These are phyloP conservation scores for Colletotrichum neosansevieriae DNA, from an alignment of 2,329 filamentous ascomycete genomes.

Conservation along the genomic window DNA sequence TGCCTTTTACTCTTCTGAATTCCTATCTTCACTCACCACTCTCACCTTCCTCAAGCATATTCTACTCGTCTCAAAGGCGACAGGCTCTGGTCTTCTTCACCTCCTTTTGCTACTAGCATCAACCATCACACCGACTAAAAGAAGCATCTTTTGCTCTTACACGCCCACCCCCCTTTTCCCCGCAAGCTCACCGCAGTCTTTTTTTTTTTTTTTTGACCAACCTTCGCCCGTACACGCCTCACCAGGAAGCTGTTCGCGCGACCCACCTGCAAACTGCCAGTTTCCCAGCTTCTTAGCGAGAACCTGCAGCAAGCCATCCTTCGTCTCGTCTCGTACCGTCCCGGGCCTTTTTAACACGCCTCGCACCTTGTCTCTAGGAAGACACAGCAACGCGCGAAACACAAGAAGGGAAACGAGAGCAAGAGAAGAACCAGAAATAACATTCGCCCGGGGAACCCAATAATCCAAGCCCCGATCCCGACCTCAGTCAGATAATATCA, in stretches of 20 bases:
- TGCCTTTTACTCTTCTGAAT: slow-evolving; percentile 21
- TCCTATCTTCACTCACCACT: slow-evolving; percentile 29
- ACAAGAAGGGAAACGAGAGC: slow-evolving; percentile 7
- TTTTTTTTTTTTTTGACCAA: background rate
- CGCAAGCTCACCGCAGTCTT: slow-evolving; percentile 38
- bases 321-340: slow-evolving; percentile 8
- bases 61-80: slow-evolving; percentile 9
- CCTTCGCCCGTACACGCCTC: slow-evolving; percentile 19
- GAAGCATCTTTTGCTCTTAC: slow-evolving; percentile 9
- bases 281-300: slow-evolving; percentile 30
- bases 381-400: slow-evolving; percentile 19
- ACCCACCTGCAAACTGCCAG: slow-evolving; percentile 34
- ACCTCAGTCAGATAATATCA: slow-evolving; percentile 35
- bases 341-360: slow-evolving; percentile 10
- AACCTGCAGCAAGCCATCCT: slow-evolving; percentile 37
- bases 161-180: slow-evolving; percentile 29
- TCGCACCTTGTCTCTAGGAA: slow-evolving; percentile 13
- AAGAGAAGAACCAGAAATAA: slow-evolving; percentile 3
- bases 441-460: slow-evolving; percentile 9
- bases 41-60: slow-evolving; percentile 12
- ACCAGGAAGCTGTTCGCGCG: slow-evolving; percentile 17
- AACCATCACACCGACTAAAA: slow-evolving; percentile 8
- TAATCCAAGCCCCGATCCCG: slow-evolving; percentile 37
- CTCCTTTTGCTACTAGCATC: slow-evolving; percentile 13
- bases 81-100: slow-evolving; percentile 26